Evolutionary conservation across 768 basidiomycete species (phyloP).

Genomic region (Neoboletus magnificus): DNA sequence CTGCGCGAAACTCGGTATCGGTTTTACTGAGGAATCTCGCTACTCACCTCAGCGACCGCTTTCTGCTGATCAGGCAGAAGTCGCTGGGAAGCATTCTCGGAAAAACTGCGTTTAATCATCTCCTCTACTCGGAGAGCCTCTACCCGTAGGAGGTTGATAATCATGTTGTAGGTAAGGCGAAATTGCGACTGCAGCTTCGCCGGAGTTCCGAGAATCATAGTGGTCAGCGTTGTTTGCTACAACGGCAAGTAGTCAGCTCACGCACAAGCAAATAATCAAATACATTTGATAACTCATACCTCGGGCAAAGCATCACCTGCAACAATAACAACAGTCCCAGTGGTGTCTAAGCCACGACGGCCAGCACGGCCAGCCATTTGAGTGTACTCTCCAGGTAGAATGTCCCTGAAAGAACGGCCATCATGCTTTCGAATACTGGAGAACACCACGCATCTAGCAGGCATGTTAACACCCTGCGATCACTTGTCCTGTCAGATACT

Average conservation of each 20-base stretch:
- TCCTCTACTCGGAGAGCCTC: constrained; percentile 96
- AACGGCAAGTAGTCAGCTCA: background rate
- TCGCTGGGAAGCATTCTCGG: constrained; percentile 93
- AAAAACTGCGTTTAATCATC: constrained; percentile 99
- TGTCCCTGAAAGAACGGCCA: constrained; percentile 86
- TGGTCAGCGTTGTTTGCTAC: constrained; percentile 70
- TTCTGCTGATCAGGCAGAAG: constrained; percentile 92
- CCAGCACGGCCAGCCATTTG: constrained; percentile 99
- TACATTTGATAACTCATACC: constrained; percentile 40
- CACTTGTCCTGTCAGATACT: constrained; percentile 9
- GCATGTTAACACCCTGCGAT: constrained; percentile 96
- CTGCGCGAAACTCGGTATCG: constrained; percentile 38
- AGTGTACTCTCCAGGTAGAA: constrained; percentile 90
- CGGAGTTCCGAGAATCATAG: constrained; percentile 94
- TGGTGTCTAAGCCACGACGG: constrained; percentile 89
- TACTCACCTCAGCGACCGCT: constrained; percentile 72
- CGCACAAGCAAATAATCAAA: background rate
- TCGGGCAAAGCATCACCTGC: constrained; percentile 84
- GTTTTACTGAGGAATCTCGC: background rate
- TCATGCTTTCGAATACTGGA: constrained; percentile 95
- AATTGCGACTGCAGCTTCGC: constrained; percentile 95
- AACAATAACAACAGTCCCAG: constrained; percentile 92
- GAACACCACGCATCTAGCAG: constrained; percentile 95
- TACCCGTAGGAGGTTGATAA: constrained; percentile 91
- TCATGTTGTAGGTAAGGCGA: constrained; percentile 99